phyloP scores from a whole-genome alignment of 805 yeast species.

The Trichomonascus vanleenenianus region DNA sequence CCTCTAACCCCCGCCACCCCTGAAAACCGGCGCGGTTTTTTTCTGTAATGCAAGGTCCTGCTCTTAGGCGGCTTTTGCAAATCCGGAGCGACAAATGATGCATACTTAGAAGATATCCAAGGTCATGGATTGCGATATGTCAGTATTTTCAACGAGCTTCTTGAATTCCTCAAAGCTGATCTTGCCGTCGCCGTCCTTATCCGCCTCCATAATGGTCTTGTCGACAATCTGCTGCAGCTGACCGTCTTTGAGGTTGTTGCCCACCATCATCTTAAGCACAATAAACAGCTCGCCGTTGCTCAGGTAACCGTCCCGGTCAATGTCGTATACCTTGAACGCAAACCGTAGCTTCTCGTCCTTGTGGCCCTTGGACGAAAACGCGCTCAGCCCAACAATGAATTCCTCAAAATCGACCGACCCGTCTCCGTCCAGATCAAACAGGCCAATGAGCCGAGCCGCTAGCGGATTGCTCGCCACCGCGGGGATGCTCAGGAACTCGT shows the following conservation, averaged over 20 bases:
- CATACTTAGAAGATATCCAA: constrained; percentile 24
- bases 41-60: no score
- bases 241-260: constrained; percentile 73
- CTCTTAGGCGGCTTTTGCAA: no score
- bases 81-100: no score
- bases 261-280: constrained; percentile 95
- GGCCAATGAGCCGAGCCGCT: constrained; percentile 84
- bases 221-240: constrained; percentile 97
- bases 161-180: constrained; percentile 82
- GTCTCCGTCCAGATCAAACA: constrained; percentile 85
- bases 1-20: no score
- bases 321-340: constrained; percentile 90
- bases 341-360: constrained; percentile 76
- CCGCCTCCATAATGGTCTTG: constrained; percentile 91
- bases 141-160: constrained; percentile 33
- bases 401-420: constrained; percentile 96
- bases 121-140: constrained; percentile 30
- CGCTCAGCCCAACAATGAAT: constrained; percentile 78
- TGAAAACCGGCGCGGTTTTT: no score
- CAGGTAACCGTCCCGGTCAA: constrained; percentile 89
- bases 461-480: constrained; percentile 87
- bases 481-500: constrained; percentile 86
- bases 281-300: constrained; percentile 92
- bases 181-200: constrained; percentile 77
- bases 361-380: constrained; percentile 77